phyloP scores from a whole-genome alignment of 805 yeast genomes.

The Kuraishia piskuri region DNA sequence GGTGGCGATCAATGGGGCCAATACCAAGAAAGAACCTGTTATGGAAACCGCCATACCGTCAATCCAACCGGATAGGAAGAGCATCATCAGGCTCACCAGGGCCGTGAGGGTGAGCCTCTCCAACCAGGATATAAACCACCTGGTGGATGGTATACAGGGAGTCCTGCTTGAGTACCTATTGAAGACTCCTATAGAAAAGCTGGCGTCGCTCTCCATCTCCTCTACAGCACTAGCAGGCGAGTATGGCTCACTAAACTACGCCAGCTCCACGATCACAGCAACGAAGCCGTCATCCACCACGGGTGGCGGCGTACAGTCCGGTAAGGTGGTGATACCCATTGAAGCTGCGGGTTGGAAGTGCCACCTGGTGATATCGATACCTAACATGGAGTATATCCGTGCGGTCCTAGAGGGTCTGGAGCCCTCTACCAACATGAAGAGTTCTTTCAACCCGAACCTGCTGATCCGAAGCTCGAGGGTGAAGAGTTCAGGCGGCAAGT shows the following conservation, averaged over 20 bases:
- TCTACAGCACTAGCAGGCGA: neutral
- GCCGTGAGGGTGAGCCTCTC: neutral
- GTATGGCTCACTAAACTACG: too few relatives aligned
- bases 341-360: slow-evolving; percentile 1
- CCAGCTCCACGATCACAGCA: neutral
- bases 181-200: neutral
- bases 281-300: neutral
- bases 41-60: neutral
- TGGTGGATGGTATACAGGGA: neutral
- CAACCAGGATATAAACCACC: neutral
- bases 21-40: neutral
- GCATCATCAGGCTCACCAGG: neutral
- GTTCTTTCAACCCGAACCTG: neutral
- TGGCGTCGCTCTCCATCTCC: neutral
- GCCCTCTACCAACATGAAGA: neutral
- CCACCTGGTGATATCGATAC: neutral
- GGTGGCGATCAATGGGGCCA: neutral
- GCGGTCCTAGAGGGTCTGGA: neutral
- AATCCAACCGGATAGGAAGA: neutral
- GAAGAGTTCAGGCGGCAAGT: neutral
- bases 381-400: neutral
- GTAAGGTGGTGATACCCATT: neutral
- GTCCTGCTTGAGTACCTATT: neutral
- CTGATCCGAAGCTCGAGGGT: neutral
- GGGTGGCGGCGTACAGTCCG: neutral